Evolutionary conservation across 1,139 yeast genomes (phyloP).

Genomic region (Suhomyces kunorum): DNA sequence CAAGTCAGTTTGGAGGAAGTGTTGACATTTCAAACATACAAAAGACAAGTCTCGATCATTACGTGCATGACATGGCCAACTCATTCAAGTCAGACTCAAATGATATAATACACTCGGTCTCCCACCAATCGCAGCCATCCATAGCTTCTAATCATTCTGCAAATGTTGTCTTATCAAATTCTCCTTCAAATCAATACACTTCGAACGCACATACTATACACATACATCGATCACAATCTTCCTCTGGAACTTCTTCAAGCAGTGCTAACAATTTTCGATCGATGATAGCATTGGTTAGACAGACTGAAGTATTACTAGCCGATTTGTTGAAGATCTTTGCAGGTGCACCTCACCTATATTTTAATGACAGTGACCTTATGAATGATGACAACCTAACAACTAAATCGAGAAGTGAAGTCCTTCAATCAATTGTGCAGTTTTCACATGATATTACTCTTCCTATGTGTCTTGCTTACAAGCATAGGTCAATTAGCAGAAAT

Average conservation of each 20-base stretch:
- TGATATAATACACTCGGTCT: not conserved
- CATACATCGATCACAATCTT: conserved; percentile 7
- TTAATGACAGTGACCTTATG: conserved; percentile 33
- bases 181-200: not conserved
- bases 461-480: conserved; percentile 35
- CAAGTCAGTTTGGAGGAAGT: conserved; percentile 6
- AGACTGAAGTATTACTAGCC: conserved; percentile 25
- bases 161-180: not conserved
- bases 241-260: conserved; percentile 9
- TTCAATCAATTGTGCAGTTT: conserved; percentile 22
- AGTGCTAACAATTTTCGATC: conserved; percentile 7
- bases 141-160: not conserved
- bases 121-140: conserved; percentile 3
- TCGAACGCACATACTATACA: not conserved
- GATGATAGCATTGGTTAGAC: conserved; percentile 6
- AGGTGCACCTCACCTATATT: conserved; percentile 38
- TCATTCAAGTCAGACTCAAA: conserved; percentile 4
- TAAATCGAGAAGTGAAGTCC: conserved; percentile 9
- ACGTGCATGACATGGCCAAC: conserved; percentile 12
- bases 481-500: conserved; percentile 16
- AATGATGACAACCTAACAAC: conserved; percentile 20
- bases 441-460: conserved; percentile 34
- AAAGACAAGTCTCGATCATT: conserved; percentile 18
- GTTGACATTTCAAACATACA: conserved; percentile 6
- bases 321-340: conserved; percentile 40